Conservation (phyloP, 1,284 basidiomycete genomes). For the Rhodotorula sp. region DNA sequence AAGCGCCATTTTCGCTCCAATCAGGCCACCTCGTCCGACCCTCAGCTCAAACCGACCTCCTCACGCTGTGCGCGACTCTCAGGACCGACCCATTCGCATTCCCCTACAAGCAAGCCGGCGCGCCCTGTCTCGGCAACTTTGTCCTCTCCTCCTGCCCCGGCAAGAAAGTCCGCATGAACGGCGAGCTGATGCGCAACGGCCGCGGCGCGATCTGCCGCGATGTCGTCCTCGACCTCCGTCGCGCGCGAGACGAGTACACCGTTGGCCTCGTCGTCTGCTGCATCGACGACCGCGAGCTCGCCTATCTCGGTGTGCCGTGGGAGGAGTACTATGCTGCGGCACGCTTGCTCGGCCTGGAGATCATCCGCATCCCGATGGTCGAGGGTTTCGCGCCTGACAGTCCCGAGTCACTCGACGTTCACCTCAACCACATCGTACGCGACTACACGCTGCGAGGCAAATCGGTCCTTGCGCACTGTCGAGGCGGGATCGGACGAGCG, state of each 20-base stretch:
- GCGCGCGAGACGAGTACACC: constrained; percentile 61
- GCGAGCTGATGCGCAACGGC: constrained; percentile 53
- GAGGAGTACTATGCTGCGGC: constrained; percentile 67
- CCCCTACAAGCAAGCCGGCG: neutral
- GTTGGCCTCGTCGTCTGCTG: constrained; percentile 41
- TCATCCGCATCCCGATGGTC: constrained; percentile 80
- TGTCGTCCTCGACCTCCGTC: constrained; percentile 68
- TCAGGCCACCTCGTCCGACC: constrained; percentile 11
- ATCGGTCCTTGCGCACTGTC: constrained; percentile 82
- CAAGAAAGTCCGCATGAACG: constrained; percentile 80
- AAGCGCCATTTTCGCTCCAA: constrained; percentile 7
- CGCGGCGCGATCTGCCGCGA: constrained; percentile 81
- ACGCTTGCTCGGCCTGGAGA: constrained; percentile 66
- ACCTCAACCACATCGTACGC: constrained; percentile 68
- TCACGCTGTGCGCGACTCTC: constrained; percentile 8
- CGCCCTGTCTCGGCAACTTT: constrained; percentile 71
- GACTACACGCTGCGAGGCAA: constrained; percentile 73
- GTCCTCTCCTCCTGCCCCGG: constrained; percentile 90
- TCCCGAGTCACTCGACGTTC: constrained; percentile 55
- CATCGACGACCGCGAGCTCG: constrained; percentile 67
- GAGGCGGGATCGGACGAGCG: constrained; percentile 91
- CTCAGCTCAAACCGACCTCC: constrained; percentile 26
- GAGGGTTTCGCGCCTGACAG: constrained; percentile 82
- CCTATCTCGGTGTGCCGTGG: constrained; percentile 81
- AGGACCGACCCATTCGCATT: neutral